Evolutionary conservation across 225 moss, liverwort and hornwort genomes (phyloP).

Genomic region (Marchantia polymorpha): DNA sequence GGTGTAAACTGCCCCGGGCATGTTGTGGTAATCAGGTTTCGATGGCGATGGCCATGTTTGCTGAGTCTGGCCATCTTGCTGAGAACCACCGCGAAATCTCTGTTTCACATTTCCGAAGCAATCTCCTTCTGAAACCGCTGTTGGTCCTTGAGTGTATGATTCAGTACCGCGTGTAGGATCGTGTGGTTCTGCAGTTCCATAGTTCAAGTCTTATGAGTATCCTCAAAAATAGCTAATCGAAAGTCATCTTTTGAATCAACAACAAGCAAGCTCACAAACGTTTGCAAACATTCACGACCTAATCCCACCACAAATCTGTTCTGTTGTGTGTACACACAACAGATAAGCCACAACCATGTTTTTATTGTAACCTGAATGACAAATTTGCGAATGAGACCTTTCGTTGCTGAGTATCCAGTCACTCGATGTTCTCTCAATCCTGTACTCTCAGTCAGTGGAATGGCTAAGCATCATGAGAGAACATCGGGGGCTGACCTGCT

Average conservation of each 20-base stretch:
- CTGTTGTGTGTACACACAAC: too few relatives aligned
- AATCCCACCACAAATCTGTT: too few relatives aligned
- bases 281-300: too few relatives aligned
- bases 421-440: too few relatives aligned
- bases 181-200: not conserved
- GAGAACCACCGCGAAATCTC: not conserved
- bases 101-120: slow-evolving; percentile 6
- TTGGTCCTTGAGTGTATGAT: slow-evolving; percentile 14
- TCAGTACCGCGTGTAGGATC: not conserved
- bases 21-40: slow-evolving; percentile 8
- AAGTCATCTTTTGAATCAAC: not conserved
- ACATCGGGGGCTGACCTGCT: not conserved
- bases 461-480: not conserved
- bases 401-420: too few relatives aligned
- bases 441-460: too few relatives aligned
- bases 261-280: too few relatives aligned
- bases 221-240: not conserved
- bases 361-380: too few relatives aligned
- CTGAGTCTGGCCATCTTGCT: not conserved
- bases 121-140: not conserved
- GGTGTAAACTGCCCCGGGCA: slow-evolving; percentile 19
- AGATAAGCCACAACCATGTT: too few relatives aligned
- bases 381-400: too few relatives aligned
- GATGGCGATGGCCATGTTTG: slow-evolving; percentile 31
- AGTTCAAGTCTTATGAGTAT: not conserved